Evolutionary conservation across 2,329 filamentous ascomycete species (phyloP), one percentile per base, ranked within the genome.

Genomic region (Aspergillus tubingensis): DNA sequence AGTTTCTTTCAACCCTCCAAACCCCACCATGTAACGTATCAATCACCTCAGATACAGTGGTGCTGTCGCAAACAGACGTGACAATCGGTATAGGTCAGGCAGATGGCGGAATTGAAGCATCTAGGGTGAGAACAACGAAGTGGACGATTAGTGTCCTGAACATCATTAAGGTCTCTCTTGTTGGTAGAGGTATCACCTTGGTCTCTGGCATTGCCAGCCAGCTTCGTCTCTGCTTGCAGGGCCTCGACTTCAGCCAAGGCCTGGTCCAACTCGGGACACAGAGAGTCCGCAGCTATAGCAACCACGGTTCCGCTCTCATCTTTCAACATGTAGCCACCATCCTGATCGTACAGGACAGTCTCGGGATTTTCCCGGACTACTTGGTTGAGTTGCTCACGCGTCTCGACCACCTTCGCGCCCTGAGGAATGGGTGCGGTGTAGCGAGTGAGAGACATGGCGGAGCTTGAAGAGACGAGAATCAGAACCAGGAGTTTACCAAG

Each of bases 351-450:
- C 15, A 60, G 44, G 23, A 41, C 52, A 5, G 44, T 60, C 11
- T 55, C 21, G n/a, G 41, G 27, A 21, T 51, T 27, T 17, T 47
- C 25, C n/a, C 30, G 30, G 6, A 27, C 57, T 11, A 17, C 44
- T 17, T 55, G 15, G 43, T 41, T 48, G 41, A 59, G 25, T 41
- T 55, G 43, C 25, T 59, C 57, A 13, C 44, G 32, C 15, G 57
- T 59, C 21, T 59, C 52, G 23, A 44, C 38, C 27, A 59, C 52
- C 19, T 47, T 21, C n/a, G 44, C 27, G n/a, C 57, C 59, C 13
- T 48, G 39, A 8, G 57, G 53, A 5, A 63, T 17, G 17, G 60
- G 58, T 36, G 62, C 50, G 17, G 51, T 59, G 68, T 75, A 75
- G 17, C 43, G 38, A 38, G 19, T 43, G 27, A 59, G 54, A 21